Percentiles rank a stretch among this genome's conserved stretches.
These are phyloP conservation scores for Alternaria dauci DNA, from an alignment of 2,329 filamentous ascomycete species.

Conservation along the genomic window DNA sequence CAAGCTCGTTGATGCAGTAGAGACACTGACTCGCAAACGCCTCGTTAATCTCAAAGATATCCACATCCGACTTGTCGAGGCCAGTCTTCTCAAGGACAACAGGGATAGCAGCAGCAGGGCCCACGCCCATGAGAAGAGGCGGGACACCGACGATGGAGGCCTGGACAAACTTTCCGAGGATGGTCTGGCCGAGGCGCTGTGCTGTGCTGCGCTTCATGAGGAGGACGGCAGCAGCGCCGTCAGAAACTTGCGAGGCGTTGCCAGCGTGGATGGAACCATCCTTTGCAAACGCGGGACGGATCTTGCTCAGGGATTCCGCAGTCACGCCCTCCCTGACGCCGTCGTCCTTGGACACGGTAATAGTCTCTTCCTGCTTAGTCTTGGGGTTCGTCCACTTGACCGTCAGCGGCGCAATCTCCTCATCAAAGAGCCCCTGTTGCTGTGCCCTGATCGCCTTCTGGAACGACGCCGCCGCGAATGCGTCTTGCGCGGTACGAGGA, in stretches of 20 bases:
- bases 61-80: conserved; percentile 83
- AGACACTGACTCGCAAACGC: conserved; percentile 95
- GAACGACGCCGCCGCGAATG: conserved; percentile 93
- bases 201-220: conserved; percentile 95
- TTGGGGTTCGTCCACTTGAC: conserved; percentile 92
- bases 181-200: conserved; percentile 83
- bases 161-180: conserved; percentile 91
- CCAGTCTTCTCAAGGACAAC: conserved; percentile 88
- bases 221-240: conserved; percentile 93
- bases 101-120: conserved; percentile 95
- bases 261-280: conserved; percentile 94
- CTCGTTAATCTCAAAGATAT: conserved; percentile 99
- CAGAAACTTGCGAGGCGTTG: conserved; percentile 91
- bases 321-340: conserved; percentile 88
- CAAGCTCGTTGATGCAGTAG: conserved; percentile 90
- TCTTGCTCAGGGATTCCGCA: conserved; percentile 86
- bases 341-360: conserved; percentile 86
- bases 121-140: conserved; percentile 94
- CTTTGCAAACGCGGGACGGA: conserved; percentile 87
- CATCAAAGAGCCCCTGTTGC: conserved; percentile 85
- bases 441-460: conserved; percentile 89
- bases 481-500: conserved; percentile 77
- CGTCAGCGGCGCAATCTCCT: conserved; percentile 87
- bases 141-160: conserved; percentile 87
- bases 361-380: conserved; percentile 81